A percentile compares a stretch with the other conserved stretches of the same genome.
These are phyloP conservation scores for Candolleomyces aberdarensis DNA, from an alignment of 768 basidiomycete genomes.

Conservation along the genomic window DNA sequence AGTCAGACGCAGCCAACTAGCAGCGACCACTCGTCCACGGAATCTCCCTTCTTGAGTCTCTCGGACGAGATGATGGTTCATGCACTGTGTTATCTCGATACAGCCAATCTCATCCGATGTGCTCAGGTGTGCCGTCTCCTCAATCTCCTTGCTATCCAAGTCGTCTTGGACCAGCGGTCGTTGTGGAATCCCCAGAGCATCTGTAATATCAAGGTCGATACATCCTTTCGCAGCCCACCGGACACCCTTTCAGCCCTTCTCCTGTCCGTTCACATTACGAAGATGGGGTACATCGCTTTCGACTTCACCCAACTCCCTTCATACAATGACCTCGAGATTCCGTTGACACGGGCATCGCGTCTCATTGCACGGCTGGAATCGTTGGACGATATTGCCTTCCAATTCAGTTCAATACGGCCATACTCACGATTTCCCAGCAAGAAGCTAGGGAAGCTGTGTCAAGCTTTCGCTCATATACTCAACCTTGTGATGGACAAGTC, in stretches of 20 bases:
- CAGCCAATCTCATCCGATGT: conserved; percentile 1
- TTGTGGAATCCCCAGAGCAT: not conserved
- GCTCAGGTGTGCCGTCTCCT: not conserved
- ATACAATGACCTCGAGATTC: not conserved
- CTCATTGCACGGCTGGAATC: not conserved
- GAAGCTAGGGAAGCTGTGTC: not conserved
- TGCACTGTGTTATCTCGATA: not conserved
- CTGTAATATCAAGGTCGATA: not conserved
- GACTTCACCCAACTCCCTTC: not conserved
- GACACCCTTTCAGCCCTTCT: not conserved
- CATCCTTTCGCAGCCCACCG: not conserved
- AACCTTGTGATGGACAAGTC: not conserved
- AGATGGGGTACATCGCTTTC: not conserved
- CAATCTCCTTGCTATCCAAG: not conserved
- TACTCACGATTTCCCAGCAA: not conserved
- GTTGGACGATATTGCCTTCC: not conserved
- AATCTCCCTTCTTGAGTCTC: not conserved
- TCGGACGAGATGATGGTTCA: not conserved
- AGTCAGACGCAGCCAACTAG: too few species aligned
- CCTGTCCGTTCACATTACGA: not conserved
- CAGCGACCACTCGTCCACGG: not conserved
- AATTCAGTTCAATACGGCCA: not conserved
- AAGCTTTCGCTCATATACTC: not conserved
- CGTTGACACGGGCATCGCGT: not conserved
- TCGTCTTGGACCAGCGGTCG: not conserved